These are phyloP conservation scores for Wallacemonas rigidus DNA, from an alignment of 208 protist genomes.

Conservation along the genomic window DNA sequence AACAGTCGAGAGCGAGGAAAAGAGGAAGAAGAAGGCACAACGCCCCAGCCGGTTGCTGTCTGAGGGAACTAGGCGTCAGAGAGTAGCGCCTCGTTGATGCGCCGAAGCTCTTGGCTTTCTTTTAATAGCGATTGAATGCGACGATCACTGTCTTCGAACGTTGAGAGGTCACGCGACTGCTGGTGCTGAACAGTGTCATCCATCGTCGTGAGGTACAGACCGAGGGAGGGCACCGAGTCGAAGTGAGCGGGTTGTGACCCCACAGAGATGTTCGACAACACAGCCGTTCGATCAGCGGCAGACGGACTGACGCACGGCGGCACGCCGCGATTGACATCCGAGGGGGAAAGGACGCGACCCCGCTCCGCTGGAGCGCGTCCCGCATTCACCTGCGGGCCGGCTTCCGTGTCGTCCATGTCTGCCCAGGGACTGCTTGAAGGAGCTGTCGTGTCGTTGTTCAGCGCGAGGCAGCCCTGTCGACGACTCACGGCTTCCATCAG, in stretches of 20 bases:
- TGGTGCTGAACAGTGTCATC: slow-evolving; percentile 22
- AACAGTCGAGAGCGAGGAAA: no score
- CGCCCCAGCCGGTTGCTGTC: no score
- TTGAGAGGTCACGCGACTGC: slow-evolving; percentile 9
- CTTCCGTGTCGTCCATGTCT: background rate
- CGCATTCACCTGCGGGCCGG: no score
- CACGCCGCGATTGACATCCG: background rate
- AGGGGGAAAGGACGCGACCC: background rate
- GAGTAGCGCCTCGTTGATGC: slow-evolving; percentile 41
- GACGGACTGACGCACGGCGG: background rate
- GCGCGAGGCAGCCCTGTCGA: background rate
- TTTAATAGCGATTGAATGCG: slow-evolving; percentile 36
- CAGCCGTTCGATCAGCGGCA: no score
- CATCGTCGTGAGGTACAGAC: slow-evolving; percentile 18
- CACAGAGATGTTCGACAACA: no score
- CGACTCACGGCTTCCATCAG: slow-evolving; percentile 22
- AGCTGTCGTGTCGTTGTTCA: background rate
- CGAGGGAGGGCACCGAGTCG: background rate
- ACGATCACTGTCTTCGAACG: slow-evolving; percentile 19
- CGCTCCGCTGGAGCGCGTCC: no score
- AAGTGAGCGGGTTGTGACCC: background rate
- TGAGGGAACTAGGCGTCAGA: background rate
- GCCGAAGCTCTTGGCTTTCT: slow-evolving; percentile 37
- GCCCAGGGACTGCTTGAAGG: background rate
- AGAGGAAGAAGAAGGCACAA: no score